Base-by-base conservation (phyloP, 2,329 filamentous ascomycete genomes). In the Fulvia fulva region DNA sequence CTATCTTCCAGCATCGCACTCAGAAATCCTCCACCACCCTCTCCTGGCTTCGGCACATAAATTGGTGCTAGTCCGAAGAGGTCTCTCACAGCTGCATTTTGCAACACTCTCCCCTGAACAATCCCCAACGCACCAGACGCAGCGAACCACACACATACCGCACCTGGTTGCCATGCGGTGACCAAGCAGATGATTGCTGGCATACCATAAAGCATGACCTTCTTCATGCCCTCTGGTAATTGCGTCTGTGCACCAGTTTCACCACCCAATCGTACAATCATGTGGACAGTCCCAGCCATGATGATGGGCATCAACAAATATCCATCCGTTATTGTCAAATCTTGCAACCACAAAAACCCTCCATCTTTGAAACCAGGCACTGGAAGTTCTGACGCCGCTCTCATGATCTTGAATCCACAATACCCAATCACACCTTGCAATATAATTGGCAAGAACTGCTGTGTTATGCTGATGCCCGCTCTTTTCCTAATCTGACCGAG, bases 291-390 rank as follows among this genome's bases (percentile, higher is more conserved):
- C 14, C 50, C 67, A 2, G 67, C 71, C 70, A 74, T 73, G 47
- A 70, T 21, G 11, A 66, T 43, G 12, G 94, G 94, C 30, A 97
- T 76, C 43, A 94, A 73, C 66, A 84, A 93, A 67, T 81, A 87
- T 0, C 94, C 93, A 73, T 99, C 94, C 1, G 83, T 73, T 22
- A 85, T 70, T 0, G 90, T 87, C 62, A 99, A 75, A 72, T 97
- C 89, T 1, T 78, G 75, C 65, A 97, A 83, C 94, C 94, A 99
- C 43, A 86, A 75, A 34, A 86, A 75, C 2, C 89, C 87, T 30
- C 89, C 89, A 1, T 76, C 77, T 66, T 89, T 83, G 63, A 97
- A 74, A 0, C 85, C 87, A 0, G 93, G 93, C 5, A 97, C 90
- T 3, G 93, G 93, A 50, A 97, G 77, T 22, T 79, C 73, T 1